phyloP scores from a whole-genome alignment of 2,329 filamentous ascomycete genomes.

The Verruconis gallopava region DNA sequence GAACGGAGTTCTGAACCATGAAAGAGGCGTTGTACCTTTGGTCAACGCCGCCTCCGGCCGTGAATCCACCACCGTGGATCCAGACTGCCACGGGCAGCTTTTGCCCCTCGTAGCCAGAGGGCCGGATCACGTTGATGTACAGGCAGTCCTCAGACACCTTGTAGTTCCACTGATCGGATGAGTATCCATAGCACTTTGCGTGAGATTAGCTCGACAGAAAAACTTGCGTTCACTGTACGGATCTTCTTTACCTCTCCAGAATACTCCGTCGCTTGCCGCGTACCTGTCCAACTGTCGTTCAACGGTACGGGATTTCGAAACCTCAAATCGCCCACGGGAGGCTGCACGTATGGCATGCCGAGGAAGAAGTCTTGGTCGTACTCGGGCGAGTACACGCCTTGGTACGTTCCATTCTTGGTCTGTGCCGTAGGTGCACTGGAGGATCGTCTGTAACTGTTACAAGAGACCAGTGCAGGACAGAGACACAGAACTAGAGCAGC shows the following conservation, averaged over 20 bases:
- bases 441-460: not conserved
- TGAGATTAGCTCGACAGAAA: constrained; percentile 26
- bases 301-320: constrained; percentile 39
- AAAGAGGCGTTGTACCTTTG: constrained; percentile 50
- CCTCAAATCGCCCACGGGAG: constrained; percentile 39
- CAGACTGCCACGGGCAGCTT: constrained; percentile 46
- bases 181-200: not conserved
- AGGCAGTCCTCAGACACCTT: constrained; percentile 38
- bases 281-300: constrained; percentile 30
- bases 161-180: constrained; percentile 13
- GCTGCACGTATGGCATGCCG: constrained; percentile 43
- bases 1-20: constrained; percentile 37
- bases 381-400: constrained; percentile 24
- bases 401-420: constrained; percentile 32
- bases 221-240: too few relatives aligned
- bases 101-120: constrained; percentile 30
- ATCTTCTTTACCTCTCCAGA: constrained; percentile 25
- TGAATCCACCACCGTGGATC: constrained; percentile 42
- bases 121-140: constrained; percentile 48
- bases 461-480: not conserved
- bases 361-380: constrained; percentile 36
- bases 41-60: constrained; percentile 30
- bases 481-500: not conserved
- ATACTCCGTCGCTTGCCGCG: constrained; percentile 28
- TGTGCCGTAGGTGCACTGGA: not conserved